Evolutionary conservation across 345 rosid genomes (phyloP).

Genomic region (Trapa bicornis): DNA sequence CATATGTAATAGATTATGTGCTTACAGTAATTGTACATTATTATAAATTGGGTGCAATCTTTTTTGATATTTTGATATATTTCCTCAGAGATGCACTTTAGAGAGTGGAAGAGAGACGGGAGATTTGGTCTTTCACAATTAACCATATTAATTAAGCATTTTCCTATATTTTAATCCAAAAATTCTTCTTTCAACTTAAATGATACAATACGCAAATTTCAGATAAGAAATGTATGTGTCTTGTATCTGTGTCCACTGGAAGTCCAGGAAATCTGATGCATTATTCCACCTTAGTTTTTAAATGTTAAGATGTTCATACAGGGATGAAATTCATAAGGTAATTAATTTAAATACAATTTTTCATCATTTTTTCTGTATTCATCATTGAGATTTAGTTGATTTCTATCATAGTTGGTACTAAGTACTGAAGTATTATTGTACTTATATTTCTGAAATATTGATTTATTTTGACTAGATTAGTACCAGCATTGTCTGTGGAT

Average conservation of each 20-base stretch:
- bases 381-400: background rate
- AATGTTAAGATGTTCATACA: background rate
- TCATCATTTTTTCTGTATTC: background rate
- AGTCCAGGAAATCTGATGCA: background rate
- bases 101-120: background rate
- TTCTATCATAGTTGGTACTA: background rate
- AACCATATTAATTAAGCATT: background rate
- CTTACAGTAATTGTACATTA: background rate
- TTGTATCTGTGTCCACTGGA: background rate
- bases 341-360: background rate
- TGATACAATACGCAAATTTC: background rate
- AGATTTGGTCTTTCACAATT: background rate
- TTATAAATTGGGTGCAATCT: background rate
- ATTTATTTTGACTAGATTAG: background rate
- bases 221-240: background rate
- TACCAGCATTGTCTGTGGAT: background rate
- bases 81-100: background rate
- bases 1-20: background rate
- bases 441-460: background rate
- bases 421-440: background rate
- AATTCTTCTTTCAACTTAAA: background rate
- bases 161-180: background rate
- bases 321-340: background rate
- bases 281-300: background rate
- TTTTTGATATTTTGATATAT: background rate